Percentiles rank a stretch among this genome's conserved stretches.
phyloP scores from a whole-genome alignment of 1,284 basidiomycete genomes.

The Stereum hirsutum region DNA sequence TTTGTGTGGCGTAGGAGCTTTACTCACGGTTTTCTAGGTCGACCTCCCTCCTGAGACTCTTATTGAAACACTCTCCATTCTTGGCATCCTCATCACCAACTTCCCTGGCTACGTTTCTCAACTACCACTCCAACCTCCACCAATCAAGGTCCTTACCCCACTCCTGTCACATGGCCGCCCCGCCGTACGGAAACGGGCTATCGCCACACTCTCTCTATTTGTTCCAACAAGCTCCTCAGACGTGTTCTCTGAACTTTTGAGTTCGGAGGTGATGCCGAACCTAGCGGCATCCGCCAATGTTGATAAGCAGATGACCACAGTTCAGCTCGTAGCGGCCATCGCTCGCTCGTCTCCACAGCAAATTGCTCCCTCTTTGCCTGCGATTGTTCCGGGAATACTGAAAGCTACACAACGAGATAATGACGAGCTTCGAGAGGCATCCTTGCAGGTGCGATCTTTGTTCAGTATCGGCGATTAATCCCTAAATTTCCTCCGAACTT shows the following conservation, averaged over 20 bases:
- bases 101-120: slow-evolving; percentile 70
- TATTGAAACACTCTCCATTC: slow-evolving; percentile 84
- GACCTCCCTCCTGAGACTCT: slow-evolving; percentile 75
- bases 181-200: slow-evolving; percentile 86
- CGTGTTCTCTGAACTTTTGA: slow-evolving; percentile 47
- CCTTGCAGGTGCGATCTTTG: slow-evolving; percentile 46
- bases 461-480: background rate
- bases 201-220: slow-evolving; percentile 77
- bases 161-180: slow-evolving; percentile 71
- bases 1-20: background rate
- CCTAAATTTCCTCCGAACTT: too few relatives aligned
- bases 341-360: slow-evolving; percentile 63
- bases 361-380: slow-evolving; percentile 46
- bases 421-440: slow-evolving; percentile 73
- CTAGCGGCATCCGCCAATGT: slow-evolving; percentile 40
- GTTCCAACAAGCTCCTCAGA: slow-evolving; percentile 57
- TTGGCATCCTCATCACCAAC: slow-evolving; percentile 85
- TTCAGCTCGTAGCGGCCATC: slow-evolving; percentile 75
- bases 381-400: slow-evolving; percentile 62
- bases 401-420: slow-evolving; percentile 63
- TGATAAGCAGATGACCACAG: slow-evolving; percentile 69
- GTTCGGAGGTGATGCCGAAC: slow-evolving; percentile 51
- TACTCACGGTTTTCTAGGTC: slow-evolving; percentile 28
- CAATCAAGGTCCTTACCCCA: slow-evolving; percentile 66
- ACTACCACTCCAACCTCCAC: slow-evolving; percentile 41